Conservation (phyloP, 306 rosid genomes). For the Crotalaria pallida region DNA sequence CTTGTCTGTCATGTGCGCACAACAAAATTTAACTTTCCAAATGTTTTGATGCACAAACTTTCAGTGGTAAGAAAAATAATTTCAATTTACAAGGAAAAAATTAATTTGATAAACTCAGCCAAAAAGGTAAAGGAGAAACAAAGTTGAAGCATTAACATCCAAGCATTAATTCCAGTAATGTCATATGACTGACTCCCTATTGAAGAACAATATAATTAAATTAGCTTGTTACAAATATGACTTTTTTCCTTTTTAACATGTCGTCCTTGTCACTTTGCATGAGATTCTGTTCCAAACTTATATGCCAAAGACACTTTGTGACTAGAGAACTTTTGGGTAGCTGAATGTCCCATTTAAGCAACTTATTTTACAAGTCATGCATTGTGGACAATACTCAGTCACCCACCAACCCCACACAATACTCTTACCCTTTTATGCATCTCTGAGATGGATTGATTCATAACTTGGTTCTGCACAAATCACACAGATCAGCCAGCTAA, state of each 20-base stretch:
- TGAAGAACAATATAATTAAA: not conserved
- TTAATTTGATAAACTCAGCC: not conserved
- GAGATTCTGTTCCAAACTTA: not conserved
- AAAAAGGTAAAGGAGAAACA: not conserved
- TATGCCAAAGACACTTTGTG: not conserved
- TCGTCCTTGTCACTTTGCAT: not conserved
- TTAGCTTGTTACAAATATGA: not conserved
- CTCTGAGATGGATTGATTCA: slow-evolving; percentile 65
- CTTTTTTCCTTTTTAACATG: not conserved
- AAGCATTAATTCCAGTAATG: not conserved
- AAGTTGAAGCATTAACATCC: not conserved
- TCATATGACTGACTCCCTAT: not conserved
- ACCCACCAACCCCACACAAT: not conserved
- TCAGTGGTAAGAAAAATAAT: not conserved
- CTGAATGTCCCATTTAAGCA: not conserved
- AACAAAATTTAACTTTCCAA: not conserved
- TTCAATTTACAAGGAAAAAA: not conserved
- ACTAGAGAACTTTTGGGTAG: not conserved
- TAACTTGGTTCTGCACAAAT: slow-evolving; percentile 67
- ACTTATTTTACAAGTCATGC: not conserved
- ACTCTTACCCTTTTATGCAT: slow-evolving; percentile 67
- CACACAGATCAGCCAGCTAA: not conserved
- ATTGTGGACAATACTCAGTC: not conserved
- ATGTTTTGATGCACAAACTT: not conserved
- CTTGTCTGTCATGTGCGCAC: slow-evolving; percentile 51